Evolutionary conservation across 768 basidiomycete genomes (phyloP), one percentile per base, ranked within the genome.

Genomic region (Termitomyces sp.): DNA sequence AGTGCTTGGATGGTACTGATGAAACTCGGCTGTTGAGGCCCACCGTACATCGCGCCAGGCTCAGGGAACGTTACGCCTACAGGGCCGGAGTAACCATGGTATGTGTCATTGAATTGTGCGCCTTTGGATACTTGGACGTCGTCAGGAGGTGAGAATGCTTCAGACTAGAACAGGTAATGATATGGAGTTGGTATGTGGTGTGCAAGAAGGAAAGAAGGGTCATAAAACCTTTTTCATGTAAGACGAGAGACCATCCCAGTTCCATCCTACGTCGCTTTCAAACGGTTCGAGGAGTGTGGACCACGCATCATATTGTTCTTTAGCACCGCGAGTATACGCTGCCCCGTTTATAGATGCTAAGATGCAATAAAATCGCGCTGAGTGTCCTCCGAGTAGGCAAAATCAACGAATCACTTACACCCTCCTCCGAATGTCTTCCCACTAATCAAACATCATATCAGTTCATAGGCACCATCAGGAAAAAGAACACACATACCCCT

Each of bases 31-130:
- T 84, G 82, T 46, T 83, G 79, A 3, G 82, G 80, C 1, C 82
- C 83, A 15, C 82, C 81, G 61, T 81, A 84, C 79, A 85, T 85
- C 4, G 62, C 66, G 65, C 20, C 42, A 22, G 61, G 52, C 4
- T 76, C 78, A 11, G 78, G 80, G 63, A 75, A 80, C 1, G 79
- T 79, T 22, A 82, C 81, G 61, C 82, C 80, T 2, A 86, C 76
- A 3, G 83, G 83, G 0, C 84, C 84, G 3, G 68, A 55, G 30
- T 72, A 76, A 9, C 83, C 83, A 63, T 86, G 83, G 62, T 81
- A 84, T 6, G 73, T 72, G 3, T 71, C 67, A 58, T 79, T 73
- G 15, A 67, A 79, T 53, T 79, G 76, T 2, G 79, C 79, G 0
- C 80, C 80, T 63, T 78, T 80, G 5, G 75, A 72, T 0, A 68